Evolutionary conservation across 2,329 filamentous ascomycete genomes (phyloP).

Genomic region (Ceratocystis lukuohia): DNA sequence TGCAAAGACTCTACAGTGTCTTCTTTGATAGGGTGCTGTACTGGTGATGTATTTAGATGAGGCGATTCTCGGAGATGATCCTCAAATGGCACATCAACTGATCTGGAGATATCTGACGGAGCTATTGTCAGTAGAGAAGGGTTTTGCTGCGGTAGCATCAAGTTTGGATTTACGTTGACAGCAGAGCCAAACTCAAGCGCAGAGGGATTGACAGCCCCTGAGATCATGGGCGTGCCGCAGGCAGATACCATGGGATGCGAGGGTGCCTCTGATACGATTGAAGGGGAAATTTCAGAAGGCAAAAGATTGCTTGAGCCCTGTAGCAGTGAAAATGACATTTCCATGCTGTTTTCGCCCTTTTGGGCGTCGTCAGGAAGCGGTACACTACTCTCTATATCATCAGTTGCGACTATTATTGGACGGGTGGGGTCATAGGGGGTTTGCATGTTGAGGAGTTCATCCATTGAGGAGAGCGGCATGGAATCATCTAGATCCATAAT

Average conservation of each 20-base stretch:
- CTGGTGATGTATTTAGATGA: slow-evolving; percentile 16
- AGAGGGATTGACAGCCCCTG: slow-evolving; percentile 21
- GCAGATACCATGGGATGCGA: slow-evolving; percentile 22
- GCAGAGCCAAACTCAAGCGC: slow-evolving; percentile 25
- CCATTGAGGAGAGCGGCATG: slow-evolving; percentile 14
- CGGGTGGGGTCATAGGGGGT: slow-evolving; percentile 18
- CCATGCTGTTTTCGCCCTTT: background rate
- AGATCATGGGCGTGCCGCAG: slow-evolving; percentile 11
- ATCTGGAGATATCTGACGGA: slow-evolving; percentile 29
- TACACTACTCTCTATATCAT: slow-evolving; percentile 8
- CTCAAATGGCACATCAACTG: slow-evolving; percentile 21
- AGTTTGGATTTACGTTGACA: slow-evolving; percentile 4
- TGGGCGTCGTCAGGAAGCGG: background rate
- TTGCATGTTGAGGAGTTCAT: slow-evolving; percentile 15
- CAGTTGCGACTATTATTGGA: slow-evolving; percentile 16
- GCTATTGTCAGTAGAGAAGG: slow-evolving; percentile 25
- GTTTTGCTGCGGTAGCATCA: slow-evolving; percentile 12
- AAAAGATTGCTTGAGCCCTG: slow-evolving; percentile 5
- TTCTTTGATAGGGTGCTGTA: slow-evolving; percentile 12
- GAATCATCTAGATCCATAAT: slow-evolving; percentile 18
- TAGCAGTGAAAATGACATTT: slow-evolving; percentile 9
- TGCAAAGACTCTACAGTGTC: slow-evolving; percentile 10
- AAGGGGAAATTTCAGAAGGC: background rate
- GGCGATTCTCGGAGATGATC: slow-evolving; percentile 12
- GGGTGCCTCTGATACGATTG: slow-evolving; percentile 24